Evolutionary conservation across 805 yeast species (phyloP).

Genomic region (Isabelozyma pseudorhagii): DNA sequence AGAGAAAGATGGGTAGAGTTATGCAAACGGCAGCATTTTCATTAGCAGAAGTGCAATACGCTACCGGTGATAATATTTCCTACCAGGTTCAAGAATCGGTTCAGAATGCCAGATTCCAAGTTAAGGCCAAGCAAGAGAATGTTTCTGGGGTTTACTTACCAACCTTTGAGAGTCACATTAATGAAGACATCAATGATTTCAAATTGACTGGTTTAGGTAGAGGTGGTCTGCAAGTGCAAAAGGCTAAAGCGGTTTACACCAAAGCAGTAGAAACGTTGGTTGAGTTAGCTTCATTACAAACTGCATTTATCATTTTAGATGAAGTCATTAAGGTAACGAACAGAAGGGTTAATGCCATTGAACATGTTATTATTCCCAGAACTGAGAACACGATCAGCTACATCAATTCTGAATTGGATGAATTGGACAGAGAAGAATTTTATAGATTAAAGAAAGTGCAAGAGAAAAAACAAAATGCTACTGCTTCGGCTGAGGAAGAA

Average conservation of each 20-base stretch:
- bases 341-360: slow-evolving; percentile 97
- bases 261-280: slow-evolving; percentile 96
- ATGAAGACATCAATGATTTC: slow-evolving; percentile 87
- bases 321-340: slow-evolving; percentile 97
- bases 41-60: slow-evolving; percentile 94
- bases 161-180: slow-evolving; percentile 81
- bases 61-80: slow-evolving; percentile 93
- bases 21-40: slow-evolving; percentile 99
- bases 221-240: slow-evolving; percentile 97
- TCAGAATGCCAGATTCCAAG: slow-evolving; percentile 84
- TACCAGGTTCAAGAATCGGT: slow-evolving; percentile 96
- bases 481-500: slow-evolving; percentile 62
- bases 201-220: slow-evolving; percentile 95
- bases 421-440: slow-evolving; percentile 96
- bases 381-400: slow-evolving; percentile 91
- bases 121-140: slow-evolving; percentile 89
- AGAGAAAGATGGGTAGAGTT: slow-evolving; percentile 95
- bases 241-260: slow-evolving; percentile 89
- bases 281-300: slow-evolving; percentile 92
- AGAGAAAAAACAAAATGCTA: slow-evolving; percentile 84
- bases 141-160: slow-evolving; percentile 95
- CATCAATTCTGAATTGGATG: slow-evolving; percentile 95
- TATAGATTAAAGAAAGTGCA: slow-evolving; percentile 95
- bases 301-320: slow-evolving; percentile 93
- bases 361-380: slow-evolving; percentile 96